Percentiles rank a stretch among this genome's conserved stretches.
These are phyloP conservation scores for Tephrocybe sp. DNA, from an alignment of 768 basidiomycete genomes.

Conservation along the genomic window DNA sequence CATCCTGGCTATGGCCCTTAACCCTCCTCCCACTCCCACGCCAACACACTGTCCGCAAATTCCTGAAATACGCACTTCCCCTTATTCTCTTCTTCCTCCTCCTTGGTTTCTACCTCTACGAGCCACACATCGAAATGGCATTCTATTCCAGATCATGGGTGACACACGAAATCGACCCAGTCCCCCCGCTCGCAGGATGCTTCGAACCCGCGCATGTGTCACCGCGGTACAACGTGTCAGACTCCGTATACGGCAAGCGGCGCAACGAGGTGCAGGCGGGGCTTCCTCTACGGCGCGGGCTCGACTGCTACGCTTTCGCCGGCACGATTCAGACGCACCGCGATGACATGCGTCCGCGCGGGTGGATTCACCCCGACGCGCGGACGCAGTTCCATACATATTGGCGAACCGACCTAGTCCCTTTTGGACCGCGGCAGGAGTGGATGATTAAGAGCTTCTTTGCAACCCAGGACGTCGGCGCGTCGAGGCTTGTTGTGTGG, in stretches of 20 bases:
- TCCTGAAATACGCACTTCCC: constrained; percentile 46
- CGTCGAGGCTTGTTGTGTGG: constrained; percentile 80
- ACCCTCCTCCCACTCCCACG: constrained; percentile 23
- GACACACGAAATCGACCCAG: constrained; percentile 60
- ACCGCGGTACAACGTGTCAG: constrained; percentile 63
- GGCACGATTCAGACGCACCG: constrained; percentile 58
- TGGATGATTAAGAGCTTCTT: constrained; percentile 93
- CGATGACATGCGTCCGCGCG: constrained; percentile 13
- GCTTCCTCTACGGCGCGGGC: constrained; percentile 68
- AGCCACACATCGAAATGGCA: constrained; percentile 83
- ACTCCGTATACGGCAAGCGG: constrained; percentile 61
- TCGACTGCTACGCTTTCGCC: constrained; percentile 94
- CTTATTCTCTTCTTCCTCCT: constrained; percentile 35
- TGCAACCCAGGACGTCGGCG: constrained; percentile 75
- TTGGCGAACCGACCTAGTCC: constrained; percentile 87
- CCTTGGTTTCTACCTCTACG: constrained; percentile 58
- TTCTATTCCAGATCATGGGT: constrained; percentile 81
- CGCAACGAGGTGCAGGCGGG: constrained; percentile 77
- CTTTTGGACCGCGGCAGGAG: constrained; percentile 81
- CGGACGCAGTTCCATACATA: constrained; percentile 85
- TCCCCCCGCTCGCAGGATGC: constrained; percentile 69
- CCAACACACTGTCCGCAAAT: constrained; percentile 30
- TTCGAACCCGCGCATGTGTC: constrained; percentile 63
- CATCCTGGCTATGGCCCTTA: constrained; percentile 17
- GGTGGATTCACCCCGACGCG: constrained; percentile 32